Percentiles rank a stretch among this genome's conserved stretches.
Evolutionary conservation across 257 asterid species (phyloP).

Genomic region (Petunia secreta): DNA sequence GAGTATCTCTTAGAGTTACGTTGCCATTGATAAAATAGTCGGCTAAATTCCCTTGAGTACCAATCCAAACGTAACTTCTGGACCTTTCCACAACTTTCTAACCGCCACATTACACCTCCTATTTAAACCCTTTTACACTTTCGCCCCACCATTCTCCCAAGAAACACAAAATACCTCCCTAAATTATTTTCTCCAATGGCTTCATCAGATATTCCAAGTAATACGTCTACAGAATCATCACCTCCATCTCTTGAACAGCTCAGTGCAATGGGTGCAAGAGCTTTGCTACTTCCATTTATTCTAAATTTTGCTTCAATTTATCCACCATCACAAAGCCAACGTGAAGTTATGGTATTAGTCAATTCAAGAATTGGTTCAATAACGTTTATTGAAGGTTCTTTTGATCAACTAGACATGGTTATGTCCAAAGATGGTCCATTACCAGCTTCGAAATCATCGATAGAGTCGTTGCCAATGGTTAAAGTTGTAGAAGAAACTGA

Average conservation of each 20-base stretch:
- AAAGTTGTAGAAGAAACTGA: slow-evolving; percentile 38
- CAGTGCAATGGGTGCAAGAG: slow-evolving; percentile 43
- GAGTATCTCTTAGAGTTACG: no score
- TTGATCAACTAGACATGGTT: slow-evolving; percentile 37
- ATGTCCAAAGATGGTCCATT: slow-evolving; percentile 38
- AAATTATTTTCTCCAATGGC: slow-evolving; percentile 25
- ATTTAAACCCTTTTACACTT: no score
- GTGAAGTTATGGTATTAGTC: slow-evolving; percentile 48
- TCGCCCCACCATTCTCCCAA: no score
- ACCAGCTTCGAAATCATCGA: slow-evolving; percentile 68
- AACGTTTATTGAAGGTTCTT: slow-evolving; percentile 46
- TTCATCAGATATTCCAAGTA: slow-evolving; percentile 31
- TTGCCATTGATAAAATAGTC: no score
- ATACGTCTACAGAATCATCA: slow-evolving; percentile 21
- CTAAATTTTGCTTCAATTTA: slow-evolving; percentile 35
- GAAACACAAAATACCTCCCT: no score
- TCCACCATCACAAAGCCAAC: slow-evolving; percentile 33
- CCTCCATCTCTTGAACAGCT: slow-evolving; percentile 60
- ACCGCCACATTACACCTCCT: no score
- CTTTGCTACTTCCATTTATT: slow-evolving; percentile 56
- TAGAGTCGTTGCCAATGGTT: slow-evolving; percentile 52
- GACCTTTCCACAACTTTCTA: no score
- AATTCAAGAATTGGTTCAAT: slow-evolving; percentile 47
- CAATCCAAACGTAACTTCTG: no score
- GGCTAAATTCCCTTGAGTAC: no score